Conservation (phyloP, 371 early-diverging fungal species). For the Catenaria anguillulae region DNA sequence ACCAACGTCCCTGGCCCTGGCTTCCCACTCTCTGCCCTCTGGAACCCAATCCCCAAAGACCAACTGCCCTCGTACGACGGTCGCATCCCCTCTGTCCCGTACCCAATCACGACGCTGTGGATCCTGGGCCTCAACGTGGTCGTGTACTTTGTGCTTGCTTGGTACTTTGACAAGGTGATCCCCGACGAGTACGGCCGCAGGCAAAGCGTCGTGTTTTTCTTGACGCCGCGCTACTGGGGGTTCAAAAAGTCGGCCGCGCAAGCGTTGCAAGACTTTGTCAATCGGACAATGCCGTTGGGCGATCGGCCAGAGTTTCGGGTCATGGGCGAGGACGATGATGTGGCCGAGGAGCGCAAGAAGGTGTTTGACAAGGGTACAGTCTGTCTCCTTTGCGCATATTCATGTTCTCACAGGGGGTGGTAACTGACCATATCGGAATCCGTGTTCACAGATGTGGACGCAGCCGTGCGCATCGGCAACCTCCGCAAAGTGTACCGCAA, state of each 20-base stretch:
- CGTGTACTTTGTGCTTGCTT: conserved; percentile 33
- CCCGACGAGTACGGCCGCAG: conserved; percentile 50
- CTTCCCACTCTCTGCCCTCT: conserved; percentile 39
- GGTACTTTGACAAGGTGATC: conserved; percentile 46
- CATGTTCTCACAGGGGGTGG: too few species aligned
- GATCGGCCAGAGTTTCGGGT: neutral
- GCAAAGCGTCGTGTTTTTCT: conserved; percentile 36
- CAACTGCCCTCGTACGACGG: conserved; percentile 29
- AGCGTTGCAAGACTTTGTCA: conserved; percentile 9
- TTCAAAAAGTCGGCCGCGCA: conserved; percentile 11
- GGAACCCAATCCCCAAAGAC: conserved; percentile 22
- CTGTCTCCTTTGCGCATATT: too few species aligned
- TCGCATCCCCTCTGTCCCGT: conserved; percentile 31
- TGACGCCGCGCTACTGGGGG: conserved; percentile 47
- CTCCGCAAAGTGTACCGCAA: conserved; percentile 43
- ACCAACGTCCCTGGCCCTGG: conserved; percentile 37
- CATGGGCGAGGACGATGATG: conserved; percentile 37
- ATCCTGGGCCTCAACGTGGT: conserved; percentile 39
- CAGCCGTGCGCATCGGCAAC: conserved; percentile 38
- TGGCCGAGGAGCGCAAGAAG: conserved; percentile 22
- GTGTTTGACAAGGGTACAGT: conserved; percentile 18
- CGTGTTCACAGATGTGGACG: too few species aligned
- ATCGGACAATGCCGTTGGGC: neutral
- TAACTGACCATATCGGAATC: too few species aligned
- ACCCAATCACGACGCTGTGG: conserved; percentile 37